Conservation (phyloP, 352 stramenopile species). For the Halophytophthora batemanensis region DNA sequence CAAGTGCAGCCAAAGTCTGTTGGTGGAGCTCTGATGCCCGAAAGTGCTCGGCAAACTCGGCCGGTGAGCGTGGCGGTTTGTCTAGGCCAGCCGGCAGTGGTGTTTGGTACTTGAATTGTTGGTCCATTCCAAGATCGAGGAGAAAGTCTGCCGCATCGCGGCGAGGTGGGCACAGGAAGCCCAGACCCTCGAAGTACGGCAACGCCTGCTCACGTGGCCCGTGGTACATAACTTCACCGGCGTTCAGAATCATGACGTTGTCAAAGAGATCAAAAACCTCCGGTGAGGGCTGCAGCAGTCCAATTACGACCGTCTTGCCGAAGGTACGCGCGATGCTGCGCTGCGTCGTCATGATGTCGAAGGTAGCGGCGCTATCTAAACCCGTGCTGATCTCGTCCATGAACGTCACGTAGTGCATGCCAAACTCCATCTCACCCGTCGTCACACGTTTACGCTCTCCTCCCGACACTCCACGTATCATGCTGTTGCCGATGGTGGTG, state of each 20-base stretch:
- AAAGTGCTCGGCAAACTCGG: constrained; percentile 22
- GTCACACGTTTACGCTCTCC: no score
- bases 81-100: constrained; percentile 1
- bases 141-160: constrained; percentile 35
- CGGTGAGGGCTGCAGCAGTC: constrained; percentile 86
- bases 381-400: constrained; percentile 81
- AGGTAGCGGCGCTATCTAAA: constrained; percentile 45
- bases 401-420: constrained; percentile 66
- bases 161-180: constrained; percentile 14
- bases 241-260: constrained; percentile 82
- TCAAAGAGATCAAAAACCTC: constrained; percentile 93
- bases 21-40: constrained; percentile 18
- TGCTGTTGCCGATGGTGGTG: constrained; percentile 42
- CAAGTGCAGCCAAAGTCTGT: constrained; percentile 64
- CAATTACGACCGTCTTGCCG: constrained; percentile 60
- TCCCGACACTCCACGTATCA: constrained; percentile 56
- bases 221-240: constrained; percentile 77
- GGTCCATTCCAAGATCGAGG: constrained; percentile 24
- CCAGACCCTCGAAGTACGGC: constrained; percentile 27
- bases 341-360: constrained; percentile 54
- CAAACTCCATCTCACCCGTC: constrained; percentile 86
- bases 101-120: constrained; percentile 20
- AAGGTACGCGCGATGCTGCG: constrained; percentile 46
- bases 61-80: constrained; percentile 6
- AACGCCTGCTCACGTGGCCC: constrained; percentile 14